Percentiles rank a stretch among this genome's conserved stretches.
phyloP scores from a whole-genome alignment of 225 moss, liverwort and hornwort species.

The Sphagnum contortum region DNA sequence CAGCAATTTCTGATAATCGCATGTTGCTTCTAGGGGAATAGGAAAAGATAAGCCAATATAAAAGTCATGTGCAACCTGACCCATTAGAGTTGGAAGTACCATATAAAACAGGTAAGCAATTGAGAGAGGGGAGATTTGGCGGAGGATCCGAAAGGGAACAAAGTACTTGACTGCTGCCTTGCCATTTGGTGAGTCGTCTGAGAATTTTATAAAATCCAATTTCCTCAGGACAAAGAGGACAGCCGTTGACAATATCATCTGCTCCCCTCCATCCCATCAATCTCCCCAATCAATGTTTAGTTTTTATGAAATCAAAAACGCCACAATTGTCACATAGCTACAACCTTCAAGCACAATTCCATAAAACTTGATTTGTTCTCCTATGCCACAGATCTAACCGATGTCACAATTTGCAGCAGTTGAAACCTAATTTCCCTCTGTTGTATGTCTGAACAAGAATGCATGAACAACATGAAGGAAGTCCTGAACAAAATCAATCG shows the following conservation, averaged over 20 bases:
- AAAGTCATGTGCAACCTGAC: too few relatives aligned
- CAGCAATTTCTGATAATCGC: too few relatives aligned
- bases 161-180: slow-evolving; percentile 52
- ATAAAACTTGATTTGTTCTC: too few relatives aligned
- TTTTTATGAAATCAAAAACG: too few relatives aligned
- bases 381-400: too few relatives aligned
- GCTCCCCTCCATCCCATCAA: slow-evolving; percentile 14
- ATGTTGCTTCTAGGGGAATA: too few relatives aligned
- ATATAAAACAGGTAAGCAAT: slow-evolving; percentile 92
- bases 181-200: slow-evolving; percentile 36
- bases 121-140: slow-evolving; percentile 70
- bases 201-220: slow-evolving; percentile 63
- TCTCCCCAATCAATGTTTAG: not conserved
- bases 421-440: too few relatives aligned
- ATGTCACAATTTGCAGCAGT: too few relatives aligned
- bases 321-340: not conserved
- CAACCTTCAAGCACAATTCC: not conserved
- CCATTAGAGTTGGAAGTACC: slow-evolving; percentile 22
- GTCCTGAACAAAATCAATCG: too few relatives aligned
- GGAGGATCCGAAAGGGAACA: slow-evolving; percentile 57
- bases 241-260: slow-evolving; percentile 88
- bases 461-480: too few relatives aligned
- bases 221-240: slow-evolving; percentile 65
- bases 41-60: too few relatives aligned
- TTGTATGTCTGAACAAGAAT: too few relatives aligned